Evolutionary conservation across 495 filamentous ascomycete genomes (phyloP).

Genomic region (Lasiosphaeriaceae sp.): DNA sequence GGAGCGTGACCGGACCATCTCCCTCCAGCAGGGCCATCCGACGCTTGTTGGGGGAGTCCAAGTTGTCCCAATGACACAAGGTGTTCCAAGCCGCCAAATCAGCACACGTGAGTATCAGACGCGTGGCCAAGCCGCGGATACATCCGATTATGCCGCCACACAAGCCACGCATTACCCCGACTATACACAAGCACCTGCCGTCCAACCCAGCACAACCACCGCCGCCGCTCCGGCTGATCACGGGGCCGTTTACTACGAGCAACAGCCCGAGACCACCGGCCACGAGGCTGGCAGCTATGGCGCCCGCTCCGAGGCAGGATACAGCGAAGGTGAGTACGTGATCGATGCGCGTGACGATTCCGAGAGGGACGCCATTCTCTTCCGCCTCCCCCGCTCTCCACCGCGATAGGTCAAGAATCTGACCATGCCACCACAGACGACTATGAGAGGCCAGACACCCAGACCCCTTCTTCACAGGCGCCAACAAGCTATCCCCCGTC

Average conservation of each 20-base stretch:
- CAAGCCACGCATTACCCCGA: slow-evolving; percentile 29
- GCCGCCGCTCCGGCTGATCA: slow-evolving; percentile 6
- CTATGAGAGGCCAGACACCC: slow-evolving; percentile 28
- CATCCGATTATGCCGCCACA: slow-evolving; percentile 35
- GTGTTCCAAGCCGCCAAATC: slow-evolving; percentile 62
- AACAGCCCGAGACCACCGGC: slow-evolving; percentile 19
- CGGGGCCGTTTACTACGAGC: slow-evolving; percentile 14
- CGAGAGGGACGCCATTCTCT: slow-evolving; percentile 42
- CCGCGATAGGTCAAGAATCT: slow-evolving; percentile 30
- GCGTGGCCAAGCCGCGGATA: slow-evolving; percentile 35
- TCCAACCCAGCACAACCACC: slow-evolving; percentile 27
- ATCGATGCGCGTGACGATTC: slow-evolving; percentile 47
- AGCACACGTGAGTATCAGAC: slow-evolving; percentile 42
- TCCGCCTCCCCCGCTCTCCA: slow-evolving; percentile 29
- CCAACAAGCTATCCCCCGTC: slow-evolving; percentile 34
- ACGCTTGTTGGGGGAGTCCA: slow-evolving; percentile 90
- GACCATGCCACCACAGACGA: slow-evolving; percentile 45
- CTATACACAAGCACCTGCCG: slow-evolving; percentile 38
- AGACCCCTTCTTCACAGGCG: slow-evolving; percentile 30
- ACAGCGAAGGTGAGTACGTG: slow-evolving; percentile 57
- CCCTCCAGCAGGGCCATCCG: slow-evolving; percentile 80
- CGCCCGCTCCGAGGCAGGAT: slow-evolving; percentile 48
- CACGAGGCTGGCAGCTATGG: slow-evolving; percentile 29
- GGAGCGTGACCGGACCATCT: slow-evolving; percentile 84
- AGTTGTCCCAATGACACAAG: slow-evolving; percentile 91